Base-by-base conservation (phyloP, 352 stramenopile species). In the Globisporangium rhizosaccharum region DNA sequence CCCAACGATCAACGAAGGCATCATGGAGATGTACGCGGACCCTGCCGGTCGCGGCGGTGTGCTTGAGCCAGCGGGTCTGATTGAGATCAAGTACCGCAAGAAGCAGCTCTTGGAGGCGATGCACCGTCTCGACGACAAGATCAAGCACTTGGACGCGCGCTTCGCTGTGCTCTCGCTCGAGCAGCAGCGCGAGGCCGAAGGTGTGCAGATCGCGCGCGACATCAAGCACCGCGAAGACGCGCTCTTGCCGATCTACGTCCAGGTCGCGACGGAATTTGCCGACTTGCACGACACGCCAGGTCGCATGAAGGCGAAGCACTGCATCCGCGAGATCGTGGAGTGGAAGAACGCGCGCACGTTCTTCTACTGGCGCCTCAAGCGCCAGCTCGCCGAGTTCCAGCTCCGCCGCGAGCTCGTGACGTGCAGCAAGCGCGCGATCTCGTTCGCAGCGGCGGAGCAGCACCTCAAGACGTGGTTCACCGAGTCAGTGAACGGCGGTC, bases 21-120 rank as follows among this genome's bases (percentile, higher is more conserved):
- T 99, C 57, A 99, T 99, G 97, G 98, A 99, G 84, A 99, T 99
- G 97, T 99, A 99, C 82, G 96, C 97, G 26, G 91, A 97, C 62
- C 76, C 88, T 37, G 83, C 79, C 37, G 92, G 94, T 46, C 85
- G 96, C 47, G 98, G 97, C 71, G 97, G 97, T 67, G 97, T 99
- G 41, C 81, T 99, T 11, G 98, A 99, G 79, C 96, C 98, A 8
- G 97, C 98, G 51, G 98, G 97, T 66, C 66, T 95, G 53, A 98
- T 98, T 41, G 96, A 93, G 73, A 99, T 99, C 70, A 99, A 99
- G 85, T 99, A 99, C 87, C 83, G 97, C 55, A 94, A 97, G 65
- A 97, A 97, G 69, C 97, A 99, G 72, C 81, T 99, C 36, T 64
- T 99, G 18, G 72, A 87, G 48, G 97, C 96, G 30, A 98, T 98